Percentiles rank a stretch among this genome's conserved stretches.
Conservation (phyloP, 805 yeast species). For the Ogataea degrootiae region DNA sequence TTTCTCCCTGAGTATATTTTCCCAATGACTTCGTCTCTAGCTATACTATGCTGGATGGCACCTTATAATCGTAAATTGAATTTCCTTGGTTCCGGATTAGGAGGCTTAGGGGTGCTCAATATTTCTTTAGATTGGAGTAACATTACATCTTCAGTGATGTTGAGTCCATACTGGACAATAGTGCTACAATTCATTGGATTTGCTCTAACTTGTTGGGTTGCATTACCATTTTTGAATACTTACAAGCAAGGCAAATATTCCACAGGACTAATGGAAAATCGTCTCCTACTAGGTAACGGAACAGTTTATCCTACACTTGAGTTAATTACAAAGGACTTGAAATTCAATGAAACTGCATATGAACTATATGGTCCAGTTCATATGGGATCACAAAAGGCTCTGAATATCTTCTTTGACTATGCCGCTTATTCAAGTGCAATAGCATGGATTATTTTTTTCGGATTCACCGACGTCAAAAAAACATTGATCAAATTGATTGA, state of each 20-base stretch:
- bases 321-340: slow-evolving; percentile 35
- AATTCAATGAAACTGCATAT: slow-evolving; percentile 43
- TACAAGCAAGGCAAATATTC: slow-evolving; percentile 25
- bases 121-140: slow-evolving; percentile 50
- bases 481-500: slow-evolving; percentile 7
- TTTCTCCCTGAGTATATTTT: slow-evolving; percentile 44
- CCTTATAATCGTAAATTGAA: slow-evolving; percentile 37
- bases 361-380: slow-evolving; percentile 40
- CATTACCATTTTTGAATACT: slow-evolving; percentile 46
- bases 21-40: slow-evolving; percentile 46
- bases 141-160: slow-evolving; percentile 45
- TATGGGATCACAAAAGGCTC: slow-evolving; percentile 44
- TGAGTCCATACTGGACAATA: slow-evolving; percentile 49
- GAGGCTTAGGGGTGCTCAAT: slow-evolving; percentile 48
- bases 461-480: slow-evolving; percentile 18
- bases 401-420: slow-evolving; percentile 50
- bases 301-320: slow-evolving; percentile 37
- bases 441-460: slow-evolving; percentile 36
- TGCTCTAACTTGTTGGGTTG: slow-evolving; percentile 42
- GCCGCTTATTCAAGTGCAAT: slow-evolving; percentile 48
- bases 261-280: slow-evolving; percentile 45
- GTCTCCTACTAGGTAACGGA: slow-evolving; percentile 35
- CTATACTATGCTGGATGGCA: slow-evolving; percentile 45
- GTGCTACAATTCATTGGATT: slow-evolving; percentile 44
- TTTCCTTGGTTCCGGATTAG: slow-evolving; percentile 48